Evolutionary conservation across 768 basidiomycete genomes (phyloP), one percentile per base, ranked within the genome.

Genomic region (Leccinum variicolor): DNA sequence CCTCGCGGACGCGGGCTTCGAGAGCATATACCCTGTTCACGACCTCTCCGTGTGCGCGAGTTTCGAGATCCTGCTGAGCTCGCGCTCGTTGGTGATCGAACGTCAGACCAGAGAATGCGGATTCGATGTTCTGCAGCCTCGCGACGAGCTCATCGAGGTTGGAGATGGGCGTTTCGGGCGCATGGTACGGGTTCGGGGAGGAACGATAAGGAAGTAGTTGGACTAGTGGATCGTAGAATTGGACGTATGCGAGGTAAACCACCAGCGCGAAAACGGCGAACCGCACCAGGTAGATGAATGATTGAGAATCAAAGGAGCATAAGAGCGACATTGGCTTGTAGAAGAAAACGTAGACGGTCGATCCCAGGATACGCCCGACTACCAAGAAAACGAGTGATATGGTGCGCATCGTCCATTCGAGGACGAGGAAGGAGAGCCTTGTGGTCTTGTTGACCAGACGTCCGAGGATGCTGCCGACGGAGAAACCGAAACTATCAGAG

Each of bases 81-180:
- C 79, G 78, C 5, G 75, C 73, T 47, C 78, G 79, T 58, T 87
- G 80, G 11, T 76, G 71, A 50, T 88, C 85, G 14, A 75, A 62
- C 4, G 85, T 82, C 15, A 93, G 74, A 7, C 80, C 77, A 14
- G 84, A 83, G 14, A 91, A 73, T 1, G 80, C 84, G 25, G 73
- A 77, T 69, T 92, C 90, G 41, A 92, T 79, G 34, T 75, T 75
- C 58, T 81, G 79, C 13, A 93, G 71, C 9, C 90, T 83, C 7
- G 77, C 75, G 3, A 84, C 76, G 23, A 92, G 74, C 55, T 90
- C 90, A 4, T 81, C 79, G 19, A 91, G 74, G 67, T 90, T 81
- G n/a, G 79, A 77, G 1, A 84, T 82, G 1, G 89, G 88, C 9
- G 75, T 68, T 10, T 81, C 80, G 0, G 89, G 85, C 1, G 84